A percentile compares a stretch with the other conserved stretches of the same genome.
Evolutionary conservation across 2,329 filamentous ascomycete genomes (phyloP).

Genomic region (Diaporthe sp.): DNA sequence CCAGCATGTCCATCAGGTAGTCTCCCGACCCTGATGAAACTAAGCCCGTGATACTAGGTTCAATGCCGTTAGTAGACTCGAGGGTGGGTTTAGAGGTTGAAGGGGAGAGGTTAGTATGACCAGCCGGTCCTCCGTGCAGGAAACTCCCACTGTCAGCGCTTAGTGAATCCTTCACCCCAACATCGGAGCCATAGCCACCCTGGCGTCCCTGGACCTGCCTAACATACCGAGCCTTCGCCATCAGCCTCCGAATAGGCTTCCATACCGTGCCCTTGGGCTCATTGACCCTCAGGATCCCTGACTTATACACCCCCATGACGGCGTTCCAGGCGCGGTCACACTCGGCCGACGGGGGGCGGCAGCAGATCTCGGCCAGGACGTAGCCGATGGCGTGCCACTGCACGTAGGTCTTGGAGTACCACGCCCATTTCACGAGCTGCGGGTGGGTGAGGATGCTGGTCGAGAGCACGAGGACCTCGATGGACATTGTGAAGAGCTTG

Average conservation of each 20-base stretch:
- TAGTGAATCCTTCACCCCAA: neutral
- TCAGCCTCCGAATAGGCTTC: slow-evolving; percentile 30
- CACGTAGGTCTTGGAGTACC: slow-evolving; percentile 62
- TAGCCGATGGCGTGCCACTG: slow-evolving; percentile 64
- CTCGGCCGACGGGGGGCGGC: slow-evolving; percentile 59
- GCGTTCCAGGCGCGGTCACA: slow-evolving; percentile 62
- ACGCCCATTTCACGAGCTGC: slow-evolving; percentile 61
- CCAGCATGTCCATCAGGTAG: neutral
- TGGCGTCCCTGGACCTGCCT: slow-evolving; percentile 28
- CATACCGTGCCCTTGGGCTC: slow-evolving; percentile 24
- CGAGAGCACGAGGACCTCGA: slow-evolving; percentile 75
- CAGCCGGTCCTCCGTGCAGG: neutral
- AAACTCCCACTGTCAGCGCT: too few relatives aligned
- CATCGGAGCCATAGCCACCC: rapidly evolving
- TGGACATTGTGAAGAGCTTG: slow-evolving; percentile 75
- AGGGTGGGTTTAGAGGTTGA: neutral
- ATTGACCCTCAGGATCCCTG: neutral
- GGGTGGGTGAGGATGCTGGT: slow-evolving; percentile 74
- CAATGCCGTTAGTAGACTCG: neutral
- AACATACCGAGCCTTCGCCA: slow-evolving; percentile 35
- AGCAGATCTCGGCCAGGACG: slow-evolving; percentile 56
- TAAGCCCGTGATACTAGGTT: neutral
- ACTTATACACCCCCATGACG: slow-evolving; percentile 39
- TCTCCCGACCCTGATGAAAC: neutral
- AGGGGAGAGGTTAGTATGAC: too few relatives aligned